phyloP scores from a whole-genome alignment of 2,329 filamentous ascomycete species.

The Lanzia echinophila region DNA sequence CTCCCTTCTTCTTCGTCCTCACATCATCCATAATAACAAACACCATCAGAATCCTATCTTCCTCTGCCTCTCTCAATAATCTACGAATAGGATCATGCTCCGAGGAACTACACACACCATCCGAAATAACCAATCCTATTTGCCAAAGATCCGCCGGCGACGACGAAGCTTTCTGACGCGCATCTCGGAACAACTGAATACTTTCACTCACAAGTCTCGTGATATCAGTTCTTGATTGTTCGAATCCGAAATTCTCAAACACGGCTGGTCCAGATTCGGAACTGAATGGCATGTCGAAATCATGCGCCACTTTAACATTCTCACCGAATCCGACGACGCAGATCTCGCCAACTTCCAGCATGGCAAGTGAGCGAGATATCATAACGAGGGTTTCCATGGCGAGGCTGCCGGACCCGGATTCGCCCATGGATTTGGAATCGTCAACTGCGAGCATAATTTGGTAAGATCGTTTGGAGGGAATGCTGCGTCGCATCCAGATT shows the following conservation, averaged over 20 bases:
- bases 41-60: slow-evolving; percentile 95
- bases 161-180: slow-evolving; percentile 47
- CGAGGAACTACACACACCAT: slow-evolving; percentile 77
- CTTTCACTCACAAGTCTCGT: slow-evolving; percentile 68
- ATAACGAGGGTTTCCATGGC: slow-evolving; percentile 94
- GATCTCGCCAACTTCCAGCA: slow-evolving; percentile 94
- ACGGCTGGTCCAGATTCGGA: slow-evolving; percentile 76
- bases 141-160: slow-evolving; percentile 81
- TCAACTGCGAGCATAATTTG: slow-evolving; percentile 97
- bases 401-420: slow-evolving; percentile 65
- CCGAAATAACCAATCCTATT: slow-evolving; percentile 83
- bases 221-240: slow-evolving; percentile 82
- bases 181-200: slow-evolving; percentile 74
- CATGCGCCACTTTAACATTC: slow-evolving; percentile 76
- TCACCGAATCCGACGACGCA: slow-evolving; percentile 85
- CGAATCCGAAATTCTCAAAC: slow-evolving; percentile 77
- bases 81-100: slow-evolving; percentile 78
- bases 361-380: slow-evolving; percentile 76
- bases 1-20: slow-evolving; percentile 43
- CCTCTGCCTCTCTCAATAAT: slow-evolving; percentile 78
- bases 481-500: slow-evolving; percentile 95
- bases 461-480: slow-evolving; percentile 90
- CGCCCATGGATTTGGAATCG: slow-evolving; percentile 90
- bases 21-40: slow-evolving; percentile 88
- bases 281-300: slow-evolving; percentile 75